Base-by-base conservation (phyloP, 2,329 filamentous ascomycete genomes). In the Hypoxylon sp. region DNA sequence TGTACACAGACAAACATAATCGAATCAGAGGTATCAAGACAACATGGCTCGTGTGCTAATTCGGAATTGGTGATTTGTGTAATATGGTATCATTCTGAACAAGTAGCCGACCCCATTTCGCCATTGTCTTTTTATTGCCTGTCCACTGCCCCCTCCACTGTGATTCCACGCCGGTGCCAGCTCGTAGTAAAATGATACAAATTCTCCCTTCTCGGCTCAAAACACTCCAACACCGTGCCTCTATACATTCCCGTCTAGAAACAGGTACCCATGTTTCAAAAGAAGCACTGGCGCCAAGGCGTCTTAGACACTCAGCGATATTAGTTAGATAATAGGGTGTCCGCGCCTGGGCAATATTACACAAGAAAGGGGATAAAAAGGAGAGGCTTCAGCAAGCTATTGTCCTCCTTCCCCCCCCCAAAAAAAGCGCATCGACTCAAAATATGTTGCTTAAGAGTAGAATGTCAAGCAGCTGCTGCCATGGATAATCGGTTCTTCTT, bases 401-500 rank as follows among this genome's bases (percentile, higher is more conserved):
- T 19, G 13, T 1, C 37, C 39, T 33, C 31, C 13, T n/a, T n/a
- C n/a, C n/a, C n/a, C n/a, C n/a, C n/a, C n/a, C n/a, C n/a, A n/a
- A n/a, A n/a, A n/a, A 47, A 26, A 33, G 46, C 29, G 22, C 17
- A 31, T 59, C 33, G 50, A 53, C 26, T 61, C n/a, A 19, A 37
- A 33, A 50, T 31, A 22, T n/a, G 44, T 52, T 47, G 10, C 26
- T 17, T 13, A 29, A 44, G 26, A 19, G 42, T 26, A 17, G 31
- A 51, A 14, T 59, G 11, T 69, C 37, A 72, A 52, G 75, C 75
- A 17, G 77, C 74, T 5, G 77, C 73, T 8, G 80, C 78, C 63
- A 81, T 75, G 3, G 81, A 80, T 17, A 81, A 71, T 11, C 83
- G 80, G 54, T 79, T 82, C 76, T 85, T 86, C 77, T 84, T 87